Conservation (phyloP, 805 yeast species). For the Lachancea sp. region DNA sequence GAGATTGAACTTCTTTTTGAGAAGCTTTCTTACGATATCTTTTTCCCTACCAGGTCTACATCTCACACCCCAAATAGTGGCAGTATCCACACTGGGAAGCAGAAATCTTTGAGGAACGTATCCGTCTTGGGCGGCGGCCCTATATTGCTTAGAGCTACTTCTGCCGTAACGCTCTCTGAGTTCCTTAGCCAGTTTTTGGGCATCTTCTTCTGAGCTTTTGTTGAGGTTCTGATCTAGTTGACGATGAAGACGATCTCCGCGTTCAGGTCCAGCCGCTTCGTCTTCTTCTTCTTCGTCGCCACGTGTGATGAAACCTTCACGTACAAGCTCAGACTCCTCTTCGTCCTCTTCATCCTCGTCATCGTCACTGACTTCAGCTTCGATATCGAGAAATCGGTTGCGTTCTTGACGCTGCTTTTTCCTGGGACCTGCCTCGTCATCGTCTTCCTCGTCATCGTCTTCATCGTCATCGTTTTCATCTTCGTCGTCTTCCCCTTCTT, state of each 20-base stretch:
- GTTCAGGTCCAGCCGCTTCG: slow-evolving; percentile 43
- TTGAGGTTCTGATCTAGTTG: slow-evolving; percentile 85
- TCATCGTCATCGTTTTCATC: slow-evolving; percentile 44
- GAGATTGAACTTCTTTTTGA: slow-evolving; percentile 76
- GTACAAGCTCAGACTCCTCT: slow-evolving; percentile 78
- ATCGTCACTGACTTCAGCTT: slow-evolving; percentile 97
- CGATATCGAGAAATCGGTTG: slow-evolving; percentile 93
- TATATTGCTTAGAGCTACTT: slow-evolving; percentile 67
- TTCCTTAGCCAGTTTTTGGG: slow-evolving; percentile 87
- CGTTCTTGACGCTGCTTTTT: slow-evolving; percentile 44
- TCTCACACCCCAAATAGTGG: slow-evolving; percentile 92
- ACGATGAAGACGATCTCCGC: slow-evolving; percentile 78
- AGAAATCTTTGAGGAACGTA: slow-evolving; percentile 88
- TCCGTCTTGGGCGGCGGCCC: slow-evolving; percentile 69
- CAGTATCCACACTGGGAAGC: slow-evolving; percentile 93
- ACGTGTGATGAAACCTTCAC: slow-evolving; percentile 70
- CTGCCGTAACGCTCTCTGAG: slow-evolving; percentile 90
- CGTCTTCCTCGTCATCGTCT: slow-evolving; percentile 57
- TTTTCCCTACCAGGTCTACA: slow-evolving; percentile 91
- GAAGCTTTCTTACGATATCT: slow-evolving; percentile 75
- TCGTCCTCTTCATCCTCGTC: slow-evolving; percentile 92
- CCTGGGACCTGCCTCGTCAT: slow-evolving; percentile 41
- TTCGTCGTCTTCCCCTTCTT: slow-evolving; percentile 35
- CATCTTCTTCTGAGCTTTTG: slow-evolving; percentile 86
- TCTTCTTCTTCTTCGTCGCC: slow-evolving; percentile 52